These are phyloP conservation scores for Corrigiola litoralis DNA, from an alignment of 179 eudicot genomes.

Conservation along the genomic window DNA sequence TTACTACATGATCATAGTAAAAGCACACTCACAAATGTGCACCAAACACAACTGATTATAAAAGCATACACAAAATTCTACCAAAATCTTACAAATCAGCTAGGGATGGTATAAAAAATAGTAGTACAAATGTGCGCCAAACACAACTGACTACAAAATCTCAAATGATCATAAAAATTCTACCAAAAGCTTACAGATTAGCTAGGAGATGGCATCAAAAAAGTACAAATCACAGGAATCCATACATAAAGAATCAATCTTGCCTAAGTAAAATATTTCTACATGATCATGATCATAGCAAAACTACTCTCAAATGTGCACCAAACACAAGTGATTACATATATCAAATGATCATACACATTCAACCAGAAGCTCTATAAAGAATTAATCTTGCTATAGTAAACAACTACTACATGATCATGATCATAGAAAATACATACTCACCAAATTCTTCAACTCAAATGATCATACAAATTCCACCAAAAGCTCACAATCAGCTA, in stretches of 20 bases:
- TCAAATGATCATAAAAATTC: not conserved
- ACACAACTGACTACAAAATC: not conserved
- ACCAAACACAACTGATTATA: not conserved
- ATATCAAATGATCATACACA: not conserved
- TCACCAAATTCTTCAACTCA: not conserved
- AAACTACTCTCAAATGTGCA: not conserved
- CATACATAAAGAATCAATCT: not conserved
- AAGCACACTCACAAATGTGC: not conserved
- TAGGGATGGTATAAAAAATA: no score
- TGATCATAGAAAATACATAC: not conserved
- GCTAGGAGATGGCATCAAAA: no score
- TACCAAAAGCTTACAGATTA: no score
- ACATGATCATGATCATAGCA: slow-evolving; percentile 1
- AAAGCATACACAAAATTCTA: not conserved
- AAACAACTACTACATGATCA: not conserved
- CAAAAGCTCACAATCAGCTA: not conserved
- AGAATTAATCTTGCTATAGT: not conserved
- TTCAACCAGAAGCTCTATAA: no score
- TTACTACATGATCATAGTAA: not conserved
- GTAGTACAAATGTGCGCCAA: not conserved
- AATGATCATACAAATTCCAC: not conserved
- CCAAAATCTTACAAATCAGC: not conserved
- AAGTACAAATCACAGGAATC: no score
- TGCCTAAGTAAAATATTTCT: not conserved
- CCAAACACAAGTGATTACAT: not conserved